Base-by-base conservation (phyloP, 768 basidiomycete genomes). In the Nevesoporus exiguus region DNA sequence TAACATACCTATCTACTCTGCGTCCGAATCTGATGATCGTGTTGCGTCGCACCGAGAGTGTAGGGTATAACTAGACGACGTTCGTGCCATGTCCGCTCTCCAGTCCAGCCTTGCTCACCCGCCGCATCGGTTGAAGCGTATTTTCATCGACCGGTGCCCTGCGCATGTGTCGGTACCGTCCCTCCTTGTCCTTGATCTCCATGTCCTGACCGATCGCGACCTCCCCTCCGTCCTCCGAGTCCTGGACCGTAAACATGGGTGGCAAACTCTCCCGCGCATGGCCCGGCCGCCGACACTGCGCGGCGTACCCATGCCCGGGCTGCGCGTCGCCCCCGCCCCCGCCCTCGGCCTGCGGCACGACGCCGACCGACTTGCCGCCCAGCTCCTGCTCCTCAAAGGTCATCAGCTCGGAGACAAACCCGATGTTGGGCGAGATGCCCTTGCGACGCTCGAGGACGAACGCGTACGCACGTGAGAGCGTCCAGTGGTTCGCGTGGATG, bases 401-500 rank as follows among this genome's bases (percentile, higher is more conserved):
- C 95, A 97, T 97, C 40, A 98, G 80, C 71, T 97, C 94, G 5
- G 91, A 93, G 41, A 98, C 93, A 71, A 98, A 98, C 7, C 96
- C 96, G 58, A 98, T 96, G 66, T 97, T 98, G 10, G 95, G 96
- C 14, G 91, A 94, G 60, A 98, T 96, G 59, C 93, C 93, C 61
- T 92, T 93, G 33, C 96, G 84, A 9, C 93, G 83, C 62, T 95
- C 95, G 37, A 92, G 80, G 24, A 98, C 95, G 66, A 93, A 97
- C 0, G 86, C 75, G 67, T 98, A 98, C 1, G 96, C 93, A 34
- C 84, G 83, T 30, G 92, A 88, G 39, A 98, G 81, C 19, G 93
- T 90, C 96, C 96, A 98, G 66, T 94, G 93, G 66, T 97, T 94
- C 10, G 94, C 90, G 63, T 97, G 95, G 59, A 98, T 97, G 52